phyloP scores from a whole-genome alignment of 331 rosid species.

The Acacia concinna region DNA sequence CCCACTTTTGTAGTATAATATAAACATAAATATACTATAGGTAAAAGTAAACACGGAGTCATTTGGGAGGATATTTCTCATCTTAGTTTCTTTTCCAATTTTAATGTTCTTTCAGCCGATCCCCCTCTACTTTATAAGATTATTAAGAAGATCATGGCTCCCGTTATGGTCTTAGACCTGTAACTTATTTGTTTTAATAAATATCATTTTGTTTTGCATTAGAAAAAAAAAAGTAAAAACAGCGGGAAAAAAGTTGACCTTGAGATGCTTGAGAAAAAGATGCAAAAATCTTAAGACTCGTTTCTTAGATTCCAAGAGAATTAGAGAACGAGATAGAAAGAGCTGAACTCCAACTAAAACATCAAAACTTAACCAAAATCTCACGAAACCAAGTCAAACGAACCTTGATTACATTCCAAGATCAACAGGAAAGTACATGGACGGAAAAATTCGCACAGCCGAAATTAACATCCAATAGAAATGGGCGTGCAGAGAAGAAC shows the following conservation, averaged over 20 bases:
- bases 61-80: neutral
- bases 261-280: neutral
- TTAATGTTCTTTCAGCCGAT: neutral
- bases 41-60: neutral
- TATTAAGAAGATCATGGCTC: neutral
- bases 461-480: neutral
- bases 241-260: neutral
- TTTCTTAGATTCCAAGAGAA: constrained; percentile 12
- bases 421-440: neutral
- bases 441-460: neutral
- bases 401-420: neutral
- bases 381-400: neutral
- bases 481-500: neutral
- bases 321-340: neutral
- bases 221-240: neutral
- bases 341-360: neutral
- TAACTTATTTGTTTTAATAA: neutral
- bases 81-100: neutral
- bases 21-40: constrained; percentile 10
- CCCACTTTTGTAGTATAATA: constrained; percentile 12
- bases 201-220: neutral
- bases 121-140: neutral
- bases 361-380: neutral
- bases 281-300: neutral
- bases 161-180: neutral